Evolutionary conservation across 805 yeast species (phyloP).

Genomic region (Candida vaughaniae): DNA sequence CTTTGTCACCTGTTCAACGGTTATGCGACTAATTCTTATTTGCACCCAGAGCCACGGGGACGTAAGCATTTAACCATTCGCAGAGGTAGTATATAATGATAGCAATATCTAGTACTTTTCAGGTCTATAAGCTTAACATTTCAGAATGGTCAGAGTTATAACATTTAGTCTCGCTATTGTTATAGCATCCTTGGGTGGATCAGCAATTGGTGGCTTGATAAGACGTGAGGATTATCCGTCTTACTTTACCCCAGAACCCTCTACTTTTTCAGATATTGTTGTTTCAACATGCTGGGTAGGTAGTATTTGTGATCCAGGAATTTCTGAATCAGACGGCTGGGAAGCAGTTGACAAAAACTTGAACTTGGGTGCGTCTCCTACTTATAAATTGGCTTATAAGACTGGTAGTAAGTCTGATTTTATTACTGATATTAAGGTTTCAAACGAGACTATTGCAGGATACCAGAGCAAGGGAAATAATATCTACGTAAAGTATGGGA

Average conservation of each 20-base stretch:
- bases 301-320: background rate
- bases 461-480: constrained; percentile 52
- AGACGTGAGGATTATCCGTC: background rate
- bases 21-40: no score
- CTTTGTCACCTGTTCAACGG: no score
- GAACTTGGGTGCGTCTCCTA: background rate
- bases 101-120: no score
- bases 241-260: background rate
- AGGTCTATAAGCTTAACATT: no score
- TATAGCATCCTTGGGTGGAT: background rate
- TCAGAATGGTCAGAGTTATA: no score
- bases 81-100: no score
- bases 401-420: background rate
- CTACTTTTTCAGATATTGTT: background rate
- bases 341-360: background rate
- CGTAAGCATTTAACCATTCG: no score
- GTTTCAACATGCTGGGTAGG: background rate
- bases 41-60: no score
- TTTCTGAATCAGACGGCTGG: background rate
- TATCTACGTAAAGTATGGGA: constrained; percentile 60
- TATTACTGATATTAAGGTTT: background rate
- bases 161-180: no score
- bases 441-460: constrained; percentile 18
- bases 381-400: background rate
- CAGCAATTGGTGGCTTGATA: background rate